Base-by-base conservation (phyloP, 1,284 basidiomycete genomes). In the Apiotrichum gracile region DNA sequence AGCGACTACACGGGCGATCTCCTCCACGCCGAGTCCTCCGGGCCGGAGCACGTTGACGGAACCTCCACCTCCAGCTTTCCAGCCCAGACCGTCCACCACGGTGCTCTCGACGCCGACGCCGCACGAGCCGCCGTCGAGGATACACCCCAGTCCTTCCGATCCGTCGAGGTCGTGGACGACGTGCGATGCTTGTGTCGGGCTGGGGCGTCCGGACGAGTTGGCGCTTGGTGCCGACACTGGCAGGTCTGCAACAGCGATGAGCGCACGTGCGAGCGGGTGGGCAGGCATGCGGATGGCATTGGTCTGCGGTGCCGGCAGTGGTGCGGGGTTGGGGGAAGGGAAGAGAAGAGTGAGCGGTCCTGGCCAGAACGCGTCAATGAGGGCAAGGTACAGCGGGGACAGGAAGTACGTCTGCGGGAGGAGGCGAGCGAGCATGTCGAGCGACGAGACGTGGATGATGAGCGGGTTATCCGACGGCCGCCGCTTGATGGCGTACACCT, bases 191-290 rank as follows among this genome's bases (percentile, higher is more conserved):
- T 81, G 82, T 0, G 96, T 99, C 0, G 96, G 94, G 63, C 88
- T 91, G 1, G 96, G 96, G 62, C 90, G 86, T 9, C 93, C 93
- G 0, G 89, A 93, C 0, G 88, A 85, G 70, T 99, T 98, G 27
- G 96, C 96, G 55, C 90, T 94, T 0, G 96, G 96, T 0, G 94
- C 96, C 7, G 92, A 92, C 19, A 99, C 77, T 0, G 96, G 94
- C 0, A 83, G 73, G 46, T 86, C 78, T 0, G 86, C 75, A 4
- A 85, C 64, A 1, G 87, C 82, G 57, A 98, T 97, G 54, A 98
- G 79, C 0, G 91, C 91, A 42, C 92, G 80, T 0, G 96, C 92
- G 27, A 98, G 83, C 0, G 90, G 87, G 75, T 99, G 92, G 0
- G 86, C 85, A 0, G 96, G 96, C 85, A 98, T 93, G 40, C 96